A percentile compares a stretch with the other conserved stretches of the same genome.
phyloP scores from a whole-genome alignment of 371 early-diverging fungal species.

The Fennellomyces sp. region DNA sequence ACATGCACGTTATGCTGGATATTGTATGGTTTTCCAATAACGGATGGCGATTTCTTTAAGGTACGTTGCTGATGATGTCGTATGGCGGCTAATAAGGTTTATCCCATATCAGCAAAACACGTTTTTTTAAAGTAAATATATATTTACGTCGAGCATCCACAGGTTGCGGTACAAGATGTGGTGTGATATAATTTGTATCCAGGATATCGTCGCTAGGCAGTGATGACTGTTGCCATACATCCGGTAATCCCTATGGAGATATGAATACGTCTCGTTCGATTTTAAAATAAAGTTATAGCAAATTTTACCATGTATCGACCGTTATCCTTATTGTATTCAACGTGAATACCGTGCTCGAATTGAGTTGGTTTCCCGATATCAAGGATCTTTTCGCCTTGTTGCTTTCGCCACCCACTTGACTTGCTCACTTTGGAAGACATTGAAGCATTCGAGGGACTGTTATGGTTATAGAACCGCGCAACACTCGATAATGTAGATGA shows the following conservation, averaged over 20 bases:
- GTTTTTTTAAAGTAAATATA: background rate
- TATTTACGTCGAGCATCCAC: constrained; percentile 13
- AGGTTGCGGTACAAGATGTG: constrained; percentile 62
- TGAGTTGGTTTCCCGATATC: constrained; percentile 68
- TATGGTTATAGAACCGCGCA: constrained; percentile 36
- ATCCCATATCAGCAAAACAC: background rate
- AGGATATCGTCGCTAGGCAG: constrained; percentile 67
- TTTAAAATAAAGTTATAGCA: constrained; percentile 35
- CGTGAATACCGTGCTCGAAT: constrained; percentile 72
- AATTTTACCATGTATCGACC: constrained; percentile 62
- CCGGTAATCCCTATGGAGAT: constrained; percentile 57
- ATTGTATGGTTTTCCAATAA: constrained; percentile 67
- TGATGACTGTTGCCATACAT: constrained; percentile 63
- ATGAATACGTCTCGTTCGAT: background rate
- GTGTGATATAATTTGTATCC: constrained; percentile 65
- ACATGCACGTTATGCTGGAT: constrained; percentile 67
- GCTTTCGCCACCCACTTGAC: constrained; percentile 8
- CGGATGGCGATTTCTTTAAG: constrained; percentile 18
- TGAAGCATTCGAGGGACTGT: constrained; percentile 38
- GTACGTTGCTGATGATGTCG: background rate
- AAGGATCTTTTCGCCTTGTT: constrained; percentile 47
- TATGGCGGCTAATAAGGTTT: background rate
- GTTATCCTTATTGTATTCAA: constrained; percentile 61
- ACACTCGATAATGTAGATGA: constrained; percentile 45
- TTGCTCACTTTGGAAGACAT: constrained; percentile 46